A percentile compares a stretch with the other conserved stretches of the same genome.
These are phyloP conservation scores for Solanum sparsipilum DNA, from an alignment of 257 asterid genomes.

Conservation along the genomic window DNA sequence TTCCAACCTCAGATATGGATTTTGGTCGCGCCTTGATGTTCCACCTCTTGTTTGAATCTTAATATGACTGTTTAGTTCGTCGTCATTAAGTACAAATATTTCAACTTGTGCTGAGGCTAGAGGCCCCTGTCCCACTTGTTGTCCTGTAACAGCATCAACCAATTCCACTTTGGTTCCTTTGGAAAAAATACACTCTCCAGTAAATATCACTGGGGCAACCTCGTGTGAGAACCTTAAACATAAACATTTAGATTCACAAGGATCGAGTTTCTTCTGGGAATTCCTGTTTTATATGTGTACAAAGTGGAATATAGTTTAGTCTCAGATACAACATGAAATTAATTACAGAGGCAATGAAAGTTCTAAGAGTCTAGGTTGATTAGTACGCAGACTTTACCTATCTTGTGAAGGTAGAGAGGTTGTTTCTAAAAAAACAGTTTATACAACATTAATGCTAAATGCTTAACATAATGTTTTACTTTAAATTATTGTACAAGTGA, in stretches of 20 bases:
- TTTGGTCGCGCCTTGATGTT: neutral
- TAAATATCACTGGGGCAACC: neutral
- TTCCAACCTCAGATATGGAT: neutral
- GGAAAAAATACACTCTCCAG: neutral
- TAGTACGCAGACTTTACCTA: neutral
- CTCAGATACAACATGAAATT: neutral
- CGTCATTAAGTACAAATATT: neutral
- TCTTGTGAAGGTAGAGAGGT: neutral
- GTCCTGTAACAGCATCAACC: neutral
- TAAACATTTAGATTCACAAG: neutral
- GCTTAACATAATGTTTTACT: neutral
- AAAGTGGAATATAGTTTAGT: neutral
- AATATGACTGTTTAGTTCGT: neutral
- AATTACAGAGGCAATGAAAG: neutral
- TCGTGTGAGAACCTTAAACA: neutral
- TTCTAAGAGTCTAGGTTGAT: neutral
- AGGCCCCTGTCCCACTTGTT: neutral
- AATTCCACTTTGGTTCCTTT: neutral
- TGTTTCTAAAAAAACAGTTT: too few relatives aligned
- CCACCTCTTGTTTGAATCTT: neutral
- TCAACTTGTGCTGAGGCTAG: neutral
- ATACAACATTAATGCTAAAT: neutral
- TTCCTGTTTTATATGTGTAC: neutral
- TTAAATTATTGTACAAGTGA: neutral
- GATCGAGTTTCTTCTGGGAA: neutral